Evolutionary conservation across 2,329 filamentous ascomycete genomes (phyloP).

Genomic region (Coniosporium tulheliwenetii): DNA sequence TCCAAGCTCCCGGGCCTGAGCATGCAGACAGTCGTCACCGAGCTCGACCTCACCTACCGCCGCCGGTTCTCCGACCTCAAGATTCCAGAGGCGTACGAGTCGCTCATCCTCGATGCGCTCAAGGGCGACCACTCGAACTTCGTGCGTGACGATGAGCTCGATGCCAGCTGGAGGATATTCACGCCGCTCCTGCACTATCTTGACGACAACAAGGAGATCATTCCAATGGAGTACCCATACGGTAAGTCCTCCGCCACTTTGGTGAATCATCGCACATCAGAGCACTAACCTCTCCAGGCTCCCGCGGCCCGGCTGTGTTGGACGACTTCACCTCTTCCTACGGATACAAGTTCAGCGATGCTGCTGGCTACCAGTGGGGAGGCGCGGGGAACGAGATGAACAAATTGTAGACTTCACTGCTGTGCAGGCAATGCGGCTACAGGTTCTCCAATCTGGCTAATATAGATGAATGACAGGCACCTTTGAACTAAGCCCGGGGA

Average conservation of each 20-base stretch:
- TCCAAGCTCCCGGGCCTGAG: slow-evolving; percentile 95
- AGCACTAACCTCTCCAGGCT: slow-evolving; percentile 45
- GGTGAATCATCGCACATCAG: slow-evolving; percentile 1
- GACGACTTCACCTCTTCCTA: slow-evolving; percentile 98
- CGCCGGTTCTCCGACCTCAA: slow-evolving; percentile 97
- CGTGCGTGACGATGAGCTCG: slow-evolving; percentile 88
- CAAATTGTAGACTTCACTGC: too few species aligned
- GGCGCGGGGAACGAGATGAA: too few species aligned
- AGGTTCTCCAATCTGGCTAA: too few species aligned
- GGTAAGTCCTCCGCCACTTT: slow-evolving; percentile 41
- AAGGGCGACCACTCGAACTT: slow-evolving; percentile 99
- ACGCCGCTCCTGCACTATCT: slow-evolving; percentile 94
- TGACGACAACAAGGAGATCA: slow-evolving; percentile 98
- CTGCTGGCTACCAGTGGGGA: slow-evolving; percentile 80
- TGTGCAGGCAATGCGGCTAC: too few species aligned
- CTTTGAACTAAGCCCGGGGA: too few species aligned
- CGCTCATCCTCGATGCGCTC: slow-evolving; percentile 86
- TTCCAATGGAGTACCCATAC: slow-evolving; percentile 99
- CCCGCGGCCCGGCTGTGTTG: slow-evolving; percentile 85
- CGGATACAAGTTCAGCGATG: slow-evolving; percentile 97
- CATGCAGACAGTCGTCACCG: slow-evolving; percentile 98
- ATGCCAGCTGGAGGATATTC: slow-evolving; percentile 97
- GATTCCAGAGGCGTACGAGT: slow-evolving; percentile 98
- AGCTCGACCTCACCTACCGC: slow-evolving; percentile 95
- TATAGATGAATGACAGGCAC: too few species aligned